These are phyloP conservation scores for Aegilops umbellulata DNA, from an alignment of 176 grass and related monocot genomes.

Conservation along the genomic window DNA sequence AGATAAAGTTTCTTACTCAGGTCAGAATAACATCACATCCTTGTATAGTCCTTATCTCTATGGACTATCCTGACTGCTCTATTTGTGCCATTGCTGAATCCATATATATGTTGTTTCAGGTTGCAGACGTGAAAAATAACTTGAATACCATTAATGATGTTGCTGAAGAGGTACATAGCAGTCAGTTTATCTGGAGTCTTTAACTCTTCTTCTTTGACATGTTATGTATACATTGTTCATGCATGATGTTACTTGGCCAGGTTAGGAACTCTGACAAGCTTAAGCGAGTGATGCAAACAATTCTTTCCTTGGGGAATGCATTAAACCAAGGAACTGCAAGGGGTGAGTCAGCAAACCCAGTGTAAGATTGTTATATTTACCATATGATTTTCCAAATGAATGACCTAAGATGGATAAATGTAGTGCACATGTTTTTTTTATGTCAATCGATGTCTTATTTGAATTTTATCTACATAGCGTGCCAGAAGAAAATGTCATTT, in stretches of 20 bases:
- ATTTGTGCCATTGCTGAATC: conserved; percentile 10
- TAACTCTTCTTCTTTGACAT: conserved; percentile 10
- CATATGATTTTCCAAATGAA: conserved; percentile 17
- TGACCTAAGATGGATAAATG: background rate
- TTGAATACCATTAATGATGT: conserved; percentile 74
- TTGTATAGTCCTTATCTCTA: background rate
- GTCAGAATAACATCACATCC: conserved; percentile 39
- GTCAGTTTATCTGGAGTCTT: background rate
- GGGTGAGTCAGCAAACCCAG: conserved; percentile 50
- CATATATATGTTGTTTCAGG: conserved; percentile 48
- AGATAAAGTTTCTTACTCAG: conserved; percentile 80
- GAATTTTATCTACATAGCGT: background rate
- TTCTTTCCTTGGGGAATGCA: conserved; percentile 93
- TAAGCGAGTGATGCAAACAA: conserved; percentile 88
- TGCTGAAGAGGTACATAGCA: conserved; percentile 71
- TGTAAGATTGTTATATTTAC: conserved; percentile 23
- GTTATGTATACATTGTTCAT: conserved; percentile 18
- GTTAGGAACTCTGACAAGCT: conserved; percentile 82
- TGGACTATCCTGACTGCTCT: background rate
- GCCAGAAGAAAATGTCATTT: background rate
- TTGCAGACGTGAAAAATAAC: conserved; percentile 73
- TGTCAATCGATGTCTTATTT: background rate
- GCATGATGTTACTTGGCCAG: conserved; percentile 47
- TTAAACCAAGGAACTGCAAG: conserved; percentile 98
- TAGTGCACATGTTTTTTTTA: background rate